Evolutionary conservation across 75 land plant species (phyloP), one percentile per base, ranked within the genome.

Genomic region (Cupressus sempervirens): DNA sequence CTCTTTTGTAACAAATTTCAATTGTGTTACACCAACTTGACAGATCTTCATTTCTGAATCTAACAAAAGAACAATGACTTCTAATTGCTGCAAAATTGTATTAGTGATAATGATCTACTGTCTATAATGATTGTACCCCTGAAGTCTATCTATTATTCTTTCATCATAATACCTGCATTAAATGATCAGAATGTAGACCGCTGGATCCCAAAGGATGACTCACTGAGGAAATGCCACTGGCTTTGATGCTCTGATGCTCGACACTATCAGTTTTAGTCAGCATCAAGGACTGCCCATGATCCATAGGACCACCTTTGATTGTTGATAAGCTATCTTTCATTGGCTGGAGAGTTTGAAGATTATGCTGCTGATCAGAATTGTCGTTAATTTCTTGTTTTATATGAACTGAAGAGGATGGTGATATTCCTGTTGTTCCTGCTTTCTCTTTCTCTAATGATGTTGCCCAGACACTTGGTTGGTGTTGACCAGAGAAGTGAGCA

Each of bases 361-460:
- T 92, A 2, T 84, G 83, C 43, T 85, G 91, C 34, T 90, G 84
- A 7, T 91, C 92, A 77, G 34, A 41, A 40, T 56, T 62, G 62
- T 94, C 93, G 88, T 30, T 67, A 36, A 85, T 70, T 85, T 94
- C 95, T 38, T 83, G 91, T 81, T 94, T 94, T 10, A 88, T 90
- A 82, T 83, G 45, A 35, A 87, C 0, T 53, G 56, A 54, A 50
- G 80, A 18, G 82, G 90, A 86, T 65, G 89, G 81, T 10, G 62
- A 68, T 80, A 46, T 20, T 34, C 62, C 50, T 68, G 46, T 70
- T 45, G 46, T 86, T 48, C 26, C 50, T 48, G 83, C 40, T 62
- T 83, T 86, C 43, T 92, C 91, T 58, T 88, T 88, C 41, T 82
- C 89, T 40, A 85, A 45, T 34, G 83, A 34, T 62, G 87, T 12